These are phyloP conservation scores for Zelonia costaricensis DNA, from an alignment of 208 protist species.

Conservation along the genomic window DNA sequence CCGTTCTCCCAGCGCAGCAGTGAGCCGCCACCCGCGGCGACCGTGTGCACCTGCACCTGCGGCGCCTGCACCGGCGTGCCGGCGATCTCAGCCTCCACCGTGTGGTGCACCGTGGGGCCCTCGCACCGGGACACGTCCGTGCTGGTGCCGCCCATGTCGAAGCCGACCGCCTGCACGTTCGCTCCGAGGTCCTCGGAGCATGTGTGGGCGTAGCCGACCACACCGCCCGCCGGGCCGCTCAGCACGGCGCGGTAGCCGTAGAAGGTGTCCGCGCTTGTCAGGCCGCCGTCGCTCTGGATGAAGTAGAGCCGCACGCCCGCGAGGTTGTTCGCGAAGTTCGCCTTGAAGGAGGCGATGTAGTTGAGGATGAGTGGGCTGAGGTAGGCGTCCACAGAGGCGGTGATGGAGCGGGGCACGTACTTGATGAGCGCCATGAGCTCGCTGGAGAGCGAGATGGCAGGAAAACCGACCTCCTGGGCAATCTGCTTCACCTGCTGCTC, in stretches of 20 bases:
- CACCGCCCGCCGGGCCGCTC: conserved; percentile 94
- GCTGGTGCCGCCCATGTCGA: conserved; percentile 96
- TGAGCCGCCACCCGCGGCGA: conserved; percentile 97
- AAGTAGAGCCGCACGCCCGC: conserved; percentile 73
- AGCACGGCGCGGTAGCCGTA: conserved; percentile 93
- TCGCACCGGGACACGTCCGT: conserved; percentile 93
- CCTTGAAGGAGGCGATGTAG: conserved; percentile 81
- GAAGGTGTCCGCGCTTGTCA: conserved; percentile 90
- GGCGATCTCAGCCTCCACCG: conserved; percentile 88
- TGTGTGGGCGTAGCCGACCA: conserved; percentile 92
- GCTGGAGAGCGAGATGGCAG: conserved; percentile 90
- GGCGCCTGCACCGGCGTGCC: conserved; percentile 92
- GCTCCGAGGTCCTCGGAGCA: conserved; percentile 48
- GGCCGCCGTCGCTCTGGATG: conserved; percentile 94
- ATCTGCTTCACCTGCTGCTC: conserved; percentile 83
- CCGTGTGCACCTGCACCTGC: conserved; percentile 95
- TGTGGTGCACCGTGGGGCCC: conserved; percentile 77
- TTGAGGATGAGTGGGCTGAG: conserved; percentile 91
- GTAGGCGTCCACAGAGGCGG: conserved; percentile 96
- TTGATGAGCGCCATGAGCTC: conserved; percentile 94
- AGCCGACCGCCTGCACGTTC: conserved; percentile 75
- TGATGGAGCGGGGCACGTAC: conserved; percentile 92
- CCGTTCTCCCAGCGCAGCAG: conserved; percentile 89
- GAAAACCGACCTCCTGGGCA: conserved; percentile 88
- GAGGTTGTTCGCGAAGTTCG: conserved; percentile 48